Conservation (phyloP, 352 stramenopile species). For the Pythium chondricola region DNA sequence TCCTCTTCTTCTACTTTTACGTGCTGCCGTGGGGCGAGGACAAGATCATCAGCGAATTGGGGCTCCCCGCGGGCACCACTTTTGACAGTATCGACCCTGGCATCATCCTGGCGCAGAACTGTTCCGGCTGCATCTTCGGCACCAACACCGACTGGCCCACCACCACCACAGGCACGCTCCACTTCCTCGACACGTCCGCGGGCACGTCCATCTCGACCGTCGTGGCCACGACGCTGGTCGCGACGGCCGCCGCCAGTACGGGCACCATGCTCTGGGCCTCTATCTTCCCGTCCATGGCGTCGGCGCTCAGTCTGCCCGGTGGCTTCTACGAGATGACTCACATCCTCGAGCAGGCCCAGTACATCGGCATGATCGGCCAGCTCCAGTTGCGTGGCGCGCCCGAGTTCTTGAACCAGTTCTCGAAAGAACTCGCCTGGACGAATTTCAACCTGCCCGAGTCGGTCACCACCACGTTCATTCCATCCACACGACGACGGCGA, state of each 20-base stretch:
- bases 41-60: slow-evolving; percentile 50
- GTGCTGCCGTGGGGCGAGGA: slow-evolving; percentile 67
- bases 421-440: slow-evolving; percentile 76
- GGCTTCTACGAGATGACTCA: slow-evolving; percentile 84
- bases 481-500: slow-evolving; percentile 7
- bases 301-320: slow-evolving; percentile 52
- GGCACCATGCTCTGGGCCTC: slow-evolving; percentile 78
- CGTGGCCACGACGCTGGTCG: slow-evolving; percentile 62
- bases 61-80: slow-evolving; percentile 38
- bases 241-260: slow-evolving; percentile 33
- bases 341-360: slow-evolving; percentile 83
- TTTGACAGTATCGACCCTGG: slow-evolving; percentile 43
- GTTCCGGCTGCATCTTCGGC: slow-evolving; percentile 79
- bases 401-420: slow-evolving; percentile 76
- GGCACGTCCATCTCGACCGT: slow-evolving; percentile 54
- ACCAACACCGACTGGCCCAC: slow-evolving; percentile 81
- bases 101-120: slow-evolving; percentile 54
- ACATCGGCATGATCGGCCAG: slow-evolving; percentile 80
- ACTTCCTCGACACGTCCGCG: slow-evolving; percentile 72
- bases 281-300: slow-evolving; percentile 49
- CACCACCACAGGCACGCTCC: slow-evolving; percentile 48
- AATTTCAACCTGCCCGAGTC: slow-evolving; percentile 81
- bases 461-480: slow-evolving; percentile 19
- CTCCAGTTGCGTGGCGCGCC: slow-evolving; percentile 64
- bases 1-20: slow-evolving; percentile 67